Percentiles rank a stretch among this genome's conserved stretches.
phyloP scores from a whole-genome alignment of 176 grass and related monocot genomes.

The Cenchrus purpureus region DNA sequence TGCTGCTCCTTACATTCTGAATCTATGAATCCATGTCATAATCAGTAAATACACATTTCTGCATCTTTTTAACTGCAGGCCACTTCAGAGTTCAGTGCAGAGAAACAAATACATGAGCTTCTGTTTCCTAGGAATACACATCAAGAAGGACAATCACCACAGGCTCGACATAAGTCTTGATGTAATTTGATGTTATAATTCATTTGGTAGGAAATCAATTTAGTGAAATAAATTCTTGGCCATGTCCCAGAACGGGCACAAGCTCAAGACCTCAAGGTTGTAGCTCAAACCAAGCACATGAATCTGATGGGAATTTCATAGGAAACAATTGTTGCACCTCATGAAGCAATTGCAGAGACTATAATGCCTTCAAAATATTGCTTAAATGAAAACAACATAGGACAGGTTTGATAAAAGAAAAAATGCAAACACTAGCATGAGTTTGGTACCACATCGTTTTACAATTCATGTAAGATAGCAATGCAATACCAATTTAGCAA shows the following conservation, averaged over 20 bases:
- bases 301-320: neutral
- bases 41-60: neutral
- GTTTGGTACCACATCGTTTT: neutral
- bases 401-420: neutral
- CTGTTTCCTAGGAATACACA: constrained; percentile 68
- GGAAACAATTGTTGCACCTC: neutral
- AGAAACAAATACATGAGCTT: constrained; percentile 82
- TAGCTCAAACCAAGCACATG: neutral
- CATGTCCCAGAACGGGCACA: neutral
- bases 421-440: neutral
- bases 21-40: neutral
- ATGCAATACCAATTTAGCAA: neutral
- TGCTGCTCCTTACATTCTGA: neutral
- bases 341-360: neutral
- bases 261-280: neutral
- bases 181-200: constrained; percentile 31
- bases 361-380: neutral
- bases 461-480: neutral
- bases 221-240: constrained; percentile 26
- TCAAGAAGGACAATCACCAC: constrained; percentile 62
- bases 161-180: constrained; percentile 66
- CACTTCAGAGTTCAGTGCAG: constrained; percentile 77
- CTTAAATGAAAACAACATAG: neutral
- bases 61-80: constrained; percentile 52
- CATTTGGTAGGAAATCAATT: constrained; percentile 26